Evolutionary conservation across 78 protist genomes (phyloP).

Genomic region (Dictyostelium brefeldianum): DNA sequence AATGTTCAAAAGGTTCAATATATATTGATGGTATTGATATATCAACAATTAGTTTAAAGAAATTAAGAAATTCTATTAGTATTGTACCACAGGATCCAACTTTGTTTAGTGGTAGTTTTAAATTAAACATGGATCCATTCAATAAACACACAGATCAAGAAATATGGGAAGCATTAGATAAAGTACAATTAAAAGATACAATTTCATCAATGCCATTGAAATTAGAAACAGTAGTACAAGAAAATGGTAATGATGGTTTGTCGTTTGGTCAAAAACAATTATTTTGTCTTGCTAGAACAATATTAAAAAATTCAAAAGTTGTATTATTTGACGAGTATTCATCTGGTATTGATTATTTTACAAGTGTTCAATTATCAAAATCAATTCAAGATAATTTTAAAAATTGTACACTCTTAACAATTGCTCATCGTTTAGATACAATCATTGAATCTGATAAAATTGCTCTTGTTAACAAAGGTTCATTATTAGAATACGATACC

Average conservation of each 20-base stretch:
- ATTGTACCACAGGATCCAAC: constrained; percentile 96
- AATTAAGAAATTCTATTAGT: constrained; percentile 81
- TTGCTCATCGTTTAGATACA: constrained; percentile 96
- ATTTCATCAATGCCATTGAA: constrained; percentile 34
- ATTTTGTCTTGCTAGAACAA: constrained; percentile 95
- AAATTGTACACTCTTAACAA: constrained; percentile 90
- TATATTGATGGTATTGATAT: constrained; percentile 86
- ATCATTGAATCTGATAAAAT: constrained; percentile 91
- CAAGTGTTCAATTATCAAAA: constrained; percentile 79
- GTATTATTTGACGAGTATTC: constrained; percentile 97
- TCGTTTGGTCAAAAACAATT: constrained; percentile 96
- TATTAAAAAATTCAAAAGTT: constrained; percentile 86
- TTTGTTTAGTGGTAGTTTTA: constrained; percentile 88
- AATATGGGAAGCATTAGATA: constrained; percentile 84
- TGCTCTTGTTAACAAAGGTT: constrained; percentile 61
- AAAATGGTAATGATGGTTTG: constrained; percentile 86
- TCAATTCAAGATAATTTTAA: constrained; percentile 67
- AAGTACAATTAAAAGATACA: constrained; percentile 36
- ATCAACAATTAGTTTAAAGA: constrained; percentile 18
- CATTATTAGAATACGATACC: constrained; percentile 75
- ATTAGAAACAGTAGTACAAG: constrained; percentile 20
- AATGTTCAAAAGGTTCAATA: constrained; percentile 49
- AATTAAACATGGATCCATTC: constrained; percentile 80
- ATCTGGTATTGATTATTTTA: constrained; percentile 91
- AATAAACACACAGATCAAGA: constrained; percentile 13